A percentile compares a stretch with the other conserved stretches of the same genome.
Evolutionary conservation across 345 rosid species (phyloP).

Genomic region (Salix purpurea): DNA sequence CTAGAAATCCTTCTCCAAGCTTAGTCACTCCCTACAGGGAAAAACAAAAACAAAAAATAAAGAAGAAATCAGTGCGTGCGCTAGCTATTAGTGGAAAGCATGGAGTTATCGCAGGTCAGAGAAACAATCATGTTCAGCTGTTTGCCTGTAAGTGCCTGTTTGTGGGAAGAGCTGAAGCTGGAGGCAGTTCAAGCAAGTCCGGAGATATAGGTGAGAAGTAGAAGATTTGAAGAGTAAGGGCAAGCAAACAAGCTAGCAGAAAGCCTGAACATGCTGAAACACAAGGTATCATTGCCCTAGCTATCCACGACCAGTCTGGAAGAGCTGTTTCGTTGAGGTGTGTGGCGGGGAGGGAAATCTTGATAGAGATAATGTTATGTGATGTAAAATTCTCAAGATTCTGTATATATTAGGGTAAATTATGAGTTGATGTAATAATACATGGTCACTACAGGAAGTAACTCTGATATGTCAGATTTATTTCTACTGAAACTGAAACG

Average conservation of each 20-base stretch:
- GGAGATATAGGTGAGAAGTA: constrained; percentile 49
- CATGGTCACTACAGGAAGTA: too few species aligned
- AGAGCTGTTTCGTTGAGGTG: background rate
- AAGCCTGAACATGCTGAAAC: constrained; percentile 7
- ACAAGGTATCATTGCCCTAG: constrained; percentile 5
- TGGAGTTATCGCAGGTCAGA: background rate
- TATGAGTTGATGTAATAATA: too few species aligned
- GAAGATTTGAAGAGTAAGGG: constrained; percentile 28
- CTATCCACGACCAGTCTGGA: background rate
- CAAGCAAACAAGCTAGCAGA: constrained; percentile 23
- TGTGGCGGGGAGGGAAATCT: background rate
- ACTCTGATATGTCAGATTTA: too few species aligned
- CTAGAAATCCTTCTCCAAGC: constrained; percentile 44
- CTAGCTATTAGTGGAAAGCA: background rate
- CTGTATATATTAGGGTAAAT: too few species aligned
- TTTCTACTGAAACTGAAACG: too few species aligned
- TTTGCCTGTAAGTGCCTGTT: constrained; percentile 41
- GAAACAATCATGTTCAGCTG: background rate
- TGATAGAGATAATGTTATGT: background rate
- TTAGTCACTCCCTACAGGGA: constrained; percentile 25
- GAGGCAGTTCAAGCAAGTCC: constrained; percentile 23
- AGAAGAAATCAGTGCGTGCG: background rate
- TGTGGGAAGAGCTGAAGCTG: constrained; percentile 18
- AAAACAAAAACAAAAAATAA: too few species aligned
- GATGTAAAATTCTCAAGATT: too few species aligned